Conservation (phyloP, 345 rosid genomes). For the Firmiana major region DNA sequence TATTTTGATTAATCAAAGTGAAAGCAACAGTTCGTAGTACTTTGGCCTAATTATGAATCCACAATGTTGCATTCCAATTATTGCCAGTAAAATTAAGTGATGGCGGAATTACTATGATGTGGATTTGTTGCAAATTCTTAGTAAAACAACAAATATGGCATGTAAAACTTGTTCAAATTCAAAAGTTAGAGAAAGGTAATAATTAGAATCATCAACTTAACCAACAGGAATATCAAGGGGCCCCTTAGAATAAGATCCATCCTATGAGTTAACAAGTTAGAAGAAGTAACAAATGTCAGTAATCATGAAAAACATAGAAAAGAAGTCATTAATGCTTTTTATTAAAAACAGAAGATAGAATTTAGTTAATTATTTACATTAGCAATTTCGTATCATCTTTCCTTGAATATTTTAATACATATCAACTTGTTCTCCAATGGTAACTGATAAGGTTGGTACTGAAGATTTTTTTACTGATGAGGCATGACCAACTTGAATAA, state of each 20-base stretch:
- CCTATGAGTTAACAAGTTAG: conserved; percentile 38
- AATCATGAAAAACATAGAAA: not conserved
- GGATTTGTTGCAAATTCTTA: not conserved
- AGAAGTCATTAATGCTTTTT: not conserved
- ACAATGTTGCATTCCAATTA: not conserved
- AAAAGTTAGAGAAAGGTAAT: conserved; percentile 68
- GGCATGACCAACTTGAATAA: not conserved
- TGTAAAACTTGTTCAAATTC: conserved; percentile 66
- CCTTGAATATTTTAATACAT: not conserved
- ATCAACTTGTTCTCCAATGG: conserved; percentile 7
- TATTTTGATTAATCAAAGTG: not conserved
- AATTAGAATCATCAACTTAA: conserved; percentile 52
- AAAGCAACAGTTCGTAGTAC: not conserved
- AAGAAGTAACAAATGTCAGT: not conserved
- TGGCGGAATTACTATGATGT: not conserved
- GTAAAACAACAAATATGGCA: not conserved
- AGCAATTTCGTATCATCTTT: not conserved
- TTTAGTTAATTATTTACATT: not conserved
- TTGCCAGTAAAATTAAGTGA: conserved; percentile 1
- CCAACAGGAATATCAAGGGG: conserved; percentile 71
- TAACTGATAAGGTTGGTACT: conserved; percentile 25
- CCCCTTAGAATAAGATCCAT: conserved; percentile 92
- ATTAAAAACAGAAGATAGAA: not conserved
- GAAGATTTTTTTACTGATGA: conserved; percentile 14
- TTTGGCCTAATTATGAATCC: not conserved